These are phyloP conservation scores for Lodderomyces pseudojiufengensis DNA, from an alignment of 1,139 yeast genomes.

Conservation along the genomic window DNA sequence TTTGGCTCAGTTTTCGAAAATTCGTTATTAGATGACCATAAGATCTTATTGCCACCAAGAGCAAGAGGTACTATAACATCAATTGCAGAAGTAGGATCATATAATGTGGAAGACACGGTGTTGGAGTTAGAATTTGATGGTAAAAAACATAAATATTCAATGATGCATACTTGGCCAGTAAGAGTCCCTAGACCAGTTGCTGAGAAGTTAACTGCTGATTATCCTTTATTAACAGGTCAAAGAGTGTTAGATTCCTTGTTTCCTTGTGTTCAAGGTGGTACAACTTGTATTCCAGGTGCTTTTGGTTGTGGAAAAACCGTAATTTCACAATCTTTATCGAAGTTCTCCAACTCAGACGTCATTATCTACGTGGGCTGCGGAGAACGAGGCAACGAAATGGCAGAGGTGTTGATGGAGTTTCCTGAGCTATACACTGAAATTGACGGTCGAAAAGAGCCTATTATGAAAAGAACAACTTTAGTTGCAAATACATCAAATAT, in stretches of 20 bases:
- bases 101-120: conserved; percentile 82
- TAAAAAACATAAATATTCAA: conserved; percentile 70
- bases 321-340: conserved; percentile 94
- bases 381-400: conserved; percentile 98
- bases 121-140: conserved; percentile 96
- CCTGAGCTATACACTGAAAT: conserved; percentile 93
- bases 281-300: conserved; percentile 99
- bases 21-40: conserved; percentile 87
- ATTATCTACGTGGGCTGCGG: conserved; percentile 95
- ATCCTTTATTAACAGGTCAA: conserved; percentile 96
- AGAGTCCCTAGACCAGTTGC: conserved; percentile 99
- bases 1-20: conserved; percentile 93
- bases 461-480: conserved; percentile 98
- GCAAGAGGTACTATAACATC: conserved; percentile 96
- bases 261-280: conserved; percentile 99
- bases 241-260: conserved; percentile 96
- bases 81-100: conserved; percentile 86
- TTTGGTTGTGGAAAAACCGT: conserved; percentile 99
- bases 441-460: conserved; percentile 93
- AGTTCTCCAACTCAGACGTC: conserved; percentile 94
- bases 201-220: conserved; percentile 85
- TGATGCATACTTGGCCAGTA: conserved; percentile 99
- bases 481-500: conserved; percentile 98
- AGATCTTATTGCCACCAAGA: conserved; percentile 93
- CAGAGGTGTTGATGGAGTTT: conserved; percentile 99